Base-by-base conservation (phyloP, 202 grass and related monocot genomes). In the Carex arenaria region DNA sequence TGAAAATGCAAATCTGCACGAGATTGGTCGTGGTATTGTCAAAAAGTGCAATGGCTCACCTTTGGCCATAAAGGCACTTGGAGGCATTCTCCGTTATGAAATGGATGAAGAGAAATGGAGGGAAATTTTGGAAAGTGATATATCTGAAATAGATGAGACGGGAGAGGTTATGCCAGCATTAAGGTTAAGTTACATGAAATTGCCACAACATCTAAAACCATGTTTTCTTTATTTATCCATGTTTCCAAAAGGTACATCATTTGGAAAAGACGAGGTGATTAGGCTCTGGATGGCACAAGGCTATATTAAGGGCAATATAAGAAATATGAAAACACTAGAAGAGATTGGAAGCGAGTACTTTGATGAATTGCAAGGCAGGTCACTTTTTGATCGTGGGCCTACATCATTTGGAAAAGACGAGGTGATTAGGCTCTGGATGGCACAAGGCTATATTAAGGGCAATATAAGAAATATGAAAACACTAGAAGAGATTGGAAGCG, bases 41-140 rank as follows among this genome's bases (percentile, higher is more conserved):
- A 43, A n/a, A n/a, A 76, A 78, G 26, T 85, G 83, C 59, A 36
- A 67, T 5, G 83, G 83, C 11, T 85, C 61, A 1, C 83, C 83
- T 17, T 67, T 85, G 40, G 69, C 83, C 1, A 12, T 66, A 30
- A 85, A 85, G 38, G 62, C 17, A 13, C 22, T 78, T 0, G 83
- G 59, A 28, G 53, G 70, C 7, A 34, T 78, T 45, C 83, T 85
- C 22, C n/a, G 59, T 17, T 49, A 28, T 53, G 38, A 78, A 54
- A 79, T 38, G 1, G n/a, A 52, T 12, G 54, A 77, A 34, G 57
- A 67, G 19, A 85, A 64, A 54, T 85, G 83, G 83, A 78, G 49
- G 13, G 53, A 61, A 12, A 52, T 85, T 61, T 66, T 65, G 56
- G 67, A 63, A 13, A 80, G 49, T 57, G 61, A 86, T 15, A 65